A percentile compares a stretch with the other conserved stretches of the same genome.
Evolutionary conservation across 208 protist genomes (phyloP).

Genomic region (Acanthamoeba culbertsoni): DNA sequence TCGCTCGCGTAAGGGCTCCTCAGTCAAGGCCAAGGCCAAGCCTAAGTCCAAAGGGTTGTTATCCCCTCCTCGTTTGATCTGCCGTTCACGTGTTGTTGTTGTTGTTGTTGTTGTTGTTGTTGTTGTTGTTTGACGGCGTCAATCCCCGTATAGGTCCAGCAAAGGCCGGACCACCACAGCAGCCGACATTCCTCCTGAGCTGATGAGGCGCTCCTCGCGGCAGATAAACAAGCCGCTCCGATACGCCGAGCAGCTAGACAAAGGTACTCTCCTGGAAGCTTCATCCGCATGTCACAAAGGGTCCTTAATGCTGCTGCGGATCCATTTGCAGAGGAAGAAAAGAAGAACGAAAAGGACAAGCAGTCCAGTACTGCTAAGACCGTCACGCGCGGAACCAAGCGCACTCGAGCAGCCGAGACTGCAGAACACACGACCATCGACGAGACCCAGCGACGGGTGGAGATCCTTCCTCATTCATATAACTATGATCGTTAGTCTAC

Average conservation of each 20-base stretch:
- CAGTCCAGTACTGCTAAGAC: neutral
- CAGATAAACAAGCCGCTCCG: neutral
- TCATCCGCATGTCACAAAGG: neutral
- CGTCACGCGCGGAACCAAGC: neutral
- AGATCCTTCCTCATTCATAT: neutral
- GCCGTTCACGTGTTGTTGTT: neutral
- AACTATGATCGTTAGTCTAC: neutral
- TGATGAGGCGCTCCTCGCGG: neutral
- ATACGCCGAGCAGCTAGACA: constrained; percentile 41
- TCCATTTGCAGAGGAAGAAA: neutral
- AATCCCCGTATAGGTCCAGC: neutral
- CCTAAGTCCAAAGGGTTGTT: neutral
- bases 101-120: neutral
- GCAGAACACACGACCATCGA: neutral
- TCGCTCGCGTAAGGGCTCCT: no score
- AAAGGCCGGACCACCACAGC: neutral
- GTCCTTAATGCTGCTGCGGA: neutral
- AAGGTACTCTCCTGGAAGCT: neutral
- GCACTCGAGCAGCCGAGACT: neutral
- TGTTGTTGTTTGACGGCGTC: neutral
- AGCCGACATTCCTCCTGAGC: neutral
- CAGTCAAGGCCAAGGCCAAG: neutral
- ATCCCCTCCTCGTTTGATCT: neutral
- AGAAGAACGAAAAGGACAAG: constrained; percentile 13
- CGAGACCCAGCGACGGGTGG: neutral